These are phyloP conservation scores for Candida argentea DNA, from an alignment of 805 yeast species.

Conservation along the genomic window DNA sequence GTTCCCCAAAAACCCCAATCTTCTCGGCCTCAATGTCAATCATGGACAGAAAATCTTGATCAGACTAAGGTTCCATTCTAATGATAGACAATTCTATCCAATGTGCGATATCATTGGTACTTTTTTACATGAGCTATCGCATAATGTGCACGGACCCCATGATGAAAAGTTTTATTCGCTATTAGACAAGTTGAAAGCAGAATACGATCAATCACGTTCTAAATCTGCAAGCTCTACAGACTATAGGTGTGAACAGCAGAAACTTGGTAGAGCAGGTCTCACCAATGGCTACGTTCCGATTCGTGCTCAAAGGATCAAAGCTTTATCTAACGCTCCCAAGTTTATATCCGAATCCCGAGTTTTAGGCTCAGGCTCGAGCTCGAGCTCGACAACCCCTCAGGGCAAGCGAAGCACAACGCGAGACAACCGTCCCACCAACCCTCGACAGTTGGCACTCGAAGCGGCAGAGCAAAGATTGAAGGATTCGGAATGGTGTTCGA, in stretches of 20 bases:
- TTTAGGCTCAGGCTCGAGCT: conserved; percentile 14
- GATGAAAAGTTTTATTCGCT: conserved; percentile 57
- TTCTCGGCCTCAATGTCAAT: conserved; percentile 79
- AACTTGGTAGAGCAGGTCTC: conserved; percentile 28
- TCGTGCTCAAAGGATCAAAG: conserved; percentile 31
- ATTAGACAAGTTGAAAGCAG: conserved; percentile 48
- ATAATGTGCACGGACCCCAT: conserved; percentile 74
- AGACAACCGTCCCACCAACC: too few relatives aligned
- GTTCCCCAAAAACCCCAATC: conserved; percentile 54
- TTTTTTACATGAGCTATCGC: conserved; percentile 80
- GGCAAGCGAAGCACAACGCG: too few relatives aligned
- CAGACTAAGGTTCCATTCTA: conserved; percentile 52
- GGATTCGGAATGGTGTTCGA: conserved; percentile 42
- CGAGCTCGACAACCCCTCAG: too few relatives aligned
- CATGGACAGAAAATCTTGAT: conserved; percentile 63
- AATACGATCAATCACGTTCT: conserved; percentile 37
- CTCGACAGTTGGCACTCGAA: too few relatives aligned
- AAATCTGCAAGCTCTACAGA: conserved; percentile 36
- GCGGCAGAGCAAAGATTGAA: conserved; percentile 55
- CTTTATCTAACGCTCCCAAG: conserved; percentile 23
- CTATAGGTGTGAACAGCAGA: conserved; percentile 39
- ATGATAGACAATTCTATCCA: conserved; percentile 48
- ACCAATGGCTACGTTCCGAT: conserved; percentile 9
- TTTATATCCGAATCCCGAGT: conserved; percentile 31
- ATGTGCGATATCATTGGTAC: conserved; percentile 66